These are phyloP conservation scores for Camelina sativa DNA, from an alignment of 345 rosid genomes.

Conservation along the genomic window DNA sequence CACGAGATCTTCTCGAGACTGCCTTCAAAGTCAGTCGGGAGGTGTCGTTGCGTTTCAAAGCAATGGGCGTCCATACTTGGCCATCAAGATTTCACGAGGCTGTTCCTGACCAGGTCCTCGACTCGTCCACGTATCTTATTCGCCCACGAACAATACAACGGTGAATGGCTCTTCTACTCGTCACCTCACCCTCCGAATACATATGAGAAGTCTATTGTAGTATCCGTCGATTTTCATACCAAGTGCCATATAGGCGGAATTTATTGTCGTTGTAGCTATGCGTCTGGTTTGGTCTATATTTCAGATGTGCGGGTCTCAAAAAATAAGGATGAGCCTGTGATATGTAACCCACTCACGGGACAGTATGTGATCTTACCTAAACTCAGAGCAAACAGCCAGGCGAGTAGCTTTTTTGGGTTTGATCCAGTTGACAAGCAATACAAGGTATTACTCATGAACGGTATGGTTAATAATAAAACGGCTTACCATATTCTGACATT, in stretches of 20 bases:
- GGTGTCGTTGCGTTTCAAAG: slow-evolving; percentile 3
- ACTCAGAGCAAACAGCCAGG: too few relatives aligned
- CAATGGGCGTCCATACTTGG: background rate
- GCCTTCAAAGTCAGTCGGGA: background rate
- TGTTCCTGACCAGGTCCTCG: background rate
- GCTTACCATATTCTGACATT: background rate
- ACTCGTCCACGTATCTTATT: slow-evolving; percentile 24
- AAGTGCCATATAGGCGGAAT: background rate
- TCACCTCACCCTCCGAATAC: background rate
- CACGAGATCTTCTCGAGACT: slow-evolving; percentile 6
- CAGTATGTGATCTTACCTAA: slow-evolving; percentile 2
- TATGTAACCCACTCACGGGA: slow-evolving; percentile 12
- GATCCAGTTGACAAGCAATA: slow-evolving; percentile 1
- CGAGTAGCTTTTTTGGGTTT: background rate
- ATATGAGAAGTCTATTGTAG: background rate
- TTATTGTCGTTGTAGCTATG: too few relatives aligned
- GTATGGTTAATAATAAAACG: background rate
- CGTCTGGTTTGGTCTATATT: slow-evolving; percentile 20
- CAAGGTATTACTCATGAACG: background rate
- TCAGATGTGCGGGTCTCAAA: background rate
- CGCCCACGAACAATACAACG: background rate
- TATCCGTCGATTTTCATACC: background rate
- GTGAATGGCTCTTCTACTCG: background rate
- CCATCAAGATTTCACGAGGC: background rate
- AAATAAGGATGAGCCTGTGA: background rate